These are phyloP conservation scores for Trichosporon sp. DNA, from an alignment of 1,284 basidiomycete genomes.

Conservation along the genomic window DNA sequence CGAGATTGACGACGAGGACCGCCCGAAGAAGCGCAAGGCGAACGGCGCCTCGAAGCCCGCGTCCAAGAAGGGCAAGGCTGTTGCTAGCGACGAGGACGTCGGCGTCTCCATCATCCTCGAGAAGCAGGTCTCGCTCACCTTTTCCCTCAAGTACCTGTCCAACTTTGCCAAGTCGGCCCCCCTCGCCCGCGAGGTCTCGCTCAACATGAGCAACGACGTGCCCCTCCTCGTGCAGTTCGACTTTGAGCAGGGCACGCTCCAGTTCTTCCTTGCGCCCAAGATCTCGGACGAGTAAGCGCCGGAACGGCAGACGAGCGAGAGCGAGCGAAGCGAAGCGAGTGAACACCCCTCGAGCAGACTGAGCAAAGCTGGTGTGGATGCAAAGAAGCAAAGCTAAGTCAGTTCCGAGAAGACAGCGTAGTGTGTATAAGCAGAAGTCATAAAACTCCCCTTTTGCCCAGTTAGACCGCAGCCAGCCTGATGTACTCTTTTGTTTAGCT, in stretches of 20 bases:
- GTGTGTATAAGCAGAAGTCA: not conserved
- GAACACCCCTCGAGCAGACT: not conserved
- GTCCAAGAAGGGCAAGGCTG: constrained; percentile 58
- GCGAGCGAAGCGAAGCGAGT: not conserved
- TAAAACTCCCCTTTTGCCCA: not conserved
- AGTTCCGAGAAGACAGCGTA: not conserved
- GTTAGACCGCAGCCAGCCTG: not conserved
- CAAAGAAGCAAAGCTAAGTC: too few relatives aligned
- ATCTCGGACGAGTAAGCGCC: constrained; percentile 19
- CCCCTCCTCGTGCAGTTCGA: constrained; percentile 67
- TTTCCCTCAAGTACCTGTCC: constrained; percentile 93
- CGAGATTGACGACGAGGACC: constrained; percentile 48
- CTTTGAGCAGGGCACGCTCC: constrained; percentile 47
- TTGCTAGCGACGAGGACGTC: constrained; percentile 44
- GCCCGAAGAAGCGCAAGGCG: constrained; percentile 43
- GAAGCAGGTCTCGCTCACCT: constrained; percentile 86
- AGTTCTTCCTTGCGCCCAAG: constrained; percentile 48
- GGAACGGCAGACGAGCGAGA: not conserved
- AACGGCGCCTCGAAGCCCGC: constrained; percentile 47
- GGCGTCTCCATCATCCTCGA: constrained; percentile 80
- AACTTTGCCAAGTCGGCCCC: constrained; percentile 93
- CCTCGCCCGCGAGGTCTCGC: constrained; percentile 65
- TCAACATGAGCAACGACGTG: constrained; percentile 87
- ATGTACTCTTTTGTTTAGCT: constrained; percentile 4
- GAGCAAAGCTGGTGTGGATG: too few relatives aligned